Evolutionary conservation across 2,329 filamentous ascomycete genomes (phyloP), one percentile per base, ranked within the genome.

Genomic region (Sclerotiophoma versabilis): DNA sequence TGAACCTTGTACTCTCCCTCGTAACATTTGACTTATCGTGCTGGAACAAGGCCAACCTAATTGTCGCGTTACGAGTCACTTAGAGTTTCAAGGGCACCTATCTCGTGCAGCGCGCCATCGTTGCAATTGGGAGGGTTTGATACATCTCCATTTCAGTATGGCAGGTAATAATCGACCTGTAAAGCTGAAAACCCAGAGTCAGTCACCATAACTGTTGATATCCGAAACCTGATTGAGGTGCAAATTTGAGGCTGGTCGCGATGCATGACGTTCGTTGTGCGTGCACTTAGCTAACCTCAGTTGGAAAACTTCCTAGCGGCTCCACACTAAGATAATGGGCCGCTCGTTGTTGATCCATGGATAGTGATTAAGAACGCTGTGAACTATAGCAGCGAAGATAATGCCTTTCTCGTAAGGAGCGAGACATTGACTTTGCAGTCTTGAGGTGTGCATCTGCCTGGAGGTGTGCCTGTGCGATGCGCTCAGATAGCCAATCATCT

Each of bases 191-290:
- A 1, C 11, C 11, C 25, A 20, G n/a, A 17, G 8, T 17, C 19
- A 19, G 6, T 30, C 12, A 19, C 23, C 19, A 29, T 33, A 41
- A 15, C 19, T 6, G 27, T 12, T 41, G 27, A 10, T 36, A 45
- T 17, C 34, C 23, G 17, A 17, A 36, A 23, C 22, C 33, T 23
- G 15, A 45, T 41, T 32, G 19, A 37, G 42, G 20, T 33, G 34
- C 38, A 49, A 41, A 34, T 41, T 49, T 49, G 45, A 49, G 45
- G 45, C 51, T 41, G 45, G 39, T 33, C 20, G 34, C 39, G 51
- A 54, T 54, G 39, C 14, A 54, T 54, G 51, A 54, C 51, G 51
- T 54, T 32, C 10, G 34, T 54, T 30, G 51, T 41, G 44, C 51
- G 39, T 25, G 15, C 33, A 49, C 42, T 26, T 38, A 25, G n/a